Conservation (phyloP, 768 basidiomycete genomes). For the Mycena floridula region DNA sequence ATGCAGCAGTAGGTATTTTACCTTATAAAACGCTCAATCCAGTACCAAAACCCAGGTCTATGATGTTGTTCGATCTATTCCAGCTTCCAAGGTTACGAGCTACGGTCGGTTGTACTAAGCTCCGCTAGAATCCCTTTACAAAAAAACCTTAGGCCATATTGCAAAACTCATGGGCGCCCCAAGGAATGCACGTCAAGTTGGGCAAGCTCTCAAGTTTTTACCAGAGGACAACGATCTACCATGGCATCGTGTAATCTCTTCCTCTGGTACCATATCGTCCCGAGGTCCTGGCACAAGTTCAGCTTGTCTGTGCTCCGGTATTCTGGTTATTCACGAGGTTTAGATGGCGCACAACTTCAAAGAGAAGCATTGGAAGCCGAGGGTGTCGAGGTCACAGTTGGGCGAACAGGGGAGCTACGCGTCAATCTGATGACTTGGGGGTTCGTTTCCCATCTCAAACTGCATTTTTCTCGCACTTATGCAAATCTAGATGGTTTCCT, state of each 20-base stretch:
- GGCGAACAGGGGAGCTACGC: slow-evolving; percentile 49
- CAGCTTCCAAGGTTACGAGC: slow-evolving; percentile 60
- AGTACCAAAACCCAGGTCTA: slow-evolving; percentile 49
- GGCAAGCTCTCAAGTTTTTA: slow-evolving; percentile 80
- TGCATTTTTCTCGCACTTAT: too few relatives aligned
- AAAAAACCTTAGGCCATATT: slow-evolving; percentile 55
- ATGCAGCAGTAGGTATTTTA: slow-evolving; percentile 40
- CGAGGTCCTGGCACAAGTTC: slow-evolving; percentile 78
- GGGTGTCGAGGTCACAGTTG: slow-evolving; percentile 66
- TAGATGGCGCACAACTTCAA: slow-evolving; percentile 66
- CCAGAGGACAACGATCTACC: slow-evolving; percentile 56
- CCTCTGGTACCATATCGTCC: slow-evolving; percentile 72
- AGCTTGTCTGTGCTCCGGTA: too few relatives aligned
- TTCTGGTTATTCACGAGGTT: too few relatives aligned
- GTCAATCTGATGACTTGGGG: slow-evolving; percentile 47
- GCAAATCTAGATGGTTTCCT: background rate
- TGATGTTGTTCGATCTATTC: slow-evolving; percentile 64
- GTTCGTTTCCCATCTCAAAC: too few relatives aligned
- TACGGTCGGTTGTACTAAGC: slow-evolving; percentile 45
- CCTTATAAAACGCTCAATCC: background rate
- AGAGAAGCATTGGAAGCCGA: slow-evolving; percentile 72
- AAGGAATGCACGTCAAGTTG: slow-evolving; percentile 71
- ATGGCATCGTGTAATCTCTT: slow-evolving; percentile 74
- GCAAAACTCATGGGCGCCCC: slow-evolving; percentile 81
- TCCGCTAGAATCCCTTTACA: background rate